These are phyloP conservation scores for Melaleuca alternifolia DNA, from an alignment of 345 rosid species.

Conservation along the genomic window DNA sequence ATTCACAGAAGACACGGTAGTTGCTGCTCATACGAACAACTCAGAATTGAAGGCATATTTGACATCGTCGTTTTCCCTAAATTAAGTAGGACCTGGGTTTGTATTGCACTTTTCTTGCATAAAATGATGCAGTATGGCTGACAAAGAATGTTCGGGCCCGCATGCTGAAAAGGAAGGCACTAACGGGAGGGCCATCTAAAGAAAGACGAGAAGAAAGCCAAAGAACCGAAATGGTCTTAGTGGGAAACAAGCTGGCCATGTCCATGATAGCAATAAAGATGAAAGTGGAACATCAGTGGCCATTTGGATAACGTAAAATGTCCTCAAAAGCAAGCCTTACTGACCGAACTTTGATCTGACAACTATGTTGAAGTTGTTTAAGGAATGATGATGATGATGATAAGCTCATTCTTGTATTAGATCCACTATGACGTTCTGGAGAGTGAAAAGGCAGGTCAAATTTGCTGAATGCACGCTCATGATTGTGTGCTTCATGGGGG, in stretches of 20 bases:
- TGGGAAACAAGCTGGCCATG: constrained; percentile 7
- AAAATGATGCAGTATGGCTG: background rate
- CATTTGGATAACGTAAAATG: background rate
- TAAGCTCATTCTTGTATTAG: background rate
- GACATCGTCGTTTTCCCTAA: background rate
- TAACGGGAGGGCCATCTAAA: constrained; percentile 1
- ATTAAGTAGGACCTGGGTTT: background rate
- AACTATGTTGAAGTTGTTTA: background rate
- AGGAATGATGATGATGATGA: background rate
- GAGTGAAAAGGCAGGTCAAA: background rate
- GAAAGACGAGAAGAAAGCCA: constrained; percentile 1
- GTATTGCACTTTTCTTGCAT: background rate
- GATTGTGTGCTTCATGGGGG: background rate
- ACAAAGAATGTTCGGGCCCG: background rate
- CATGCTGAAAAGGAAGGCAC: background rate
- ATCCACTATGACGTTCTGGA: background rate
- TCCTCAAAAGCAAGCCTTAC: background rate
- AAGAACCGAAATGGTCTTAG: background rate
- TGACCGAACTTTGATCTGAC: background rate
- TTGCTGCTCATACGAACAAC: background rate
- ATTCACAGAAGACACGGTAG: background rate
- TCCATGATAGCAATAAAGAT: background rate
- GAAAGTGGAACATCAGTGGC: background rate
- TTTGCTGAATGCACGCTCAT: background rate
- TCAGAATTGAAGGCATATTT: background rate